These are phyloP conservation scores for Acer yangbiense DNA, from an alignment of 345 rosid genomes.

Conservation along the genomic window DNA sequence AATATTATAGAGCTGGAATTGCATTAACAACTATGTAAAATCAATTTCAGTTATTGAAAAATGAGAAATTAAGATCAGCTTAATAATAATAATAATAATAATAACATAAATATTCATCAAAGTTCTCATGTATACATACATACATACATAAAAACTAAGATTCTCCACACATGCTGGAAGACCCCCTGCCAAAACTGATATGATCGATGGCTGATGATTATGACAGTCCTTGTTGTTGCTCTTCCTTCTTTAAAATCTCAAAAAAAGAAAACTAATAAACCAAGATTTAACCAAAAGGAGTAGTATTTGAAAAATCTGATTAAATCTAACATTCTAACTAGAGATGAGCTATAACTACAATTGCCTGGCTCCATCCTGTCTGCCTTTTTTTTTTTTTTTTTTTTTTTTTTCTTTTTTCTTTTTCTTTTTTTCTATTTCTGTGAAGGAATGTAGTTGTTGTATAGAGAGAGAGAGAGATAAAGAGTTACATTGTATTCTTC, in stretches of 20 bases:
- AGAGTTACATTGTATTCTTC: conserved; percentile 20
- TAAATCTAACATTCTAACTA: conserved; percentile 2
- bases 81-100: not conserved
- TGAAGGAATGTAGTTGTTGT: conserved; percentile 24
- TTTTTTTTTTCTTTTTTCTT: conserved; percentile 18
- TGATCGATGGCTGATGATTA: conserved; percentile 7
- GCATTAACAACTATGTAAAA: not conserved
- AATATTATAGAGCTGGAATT: not conserved
- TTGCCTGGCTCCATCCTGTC: conserved; percentile 81
- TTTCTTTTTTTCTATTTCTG: conserved; percentile 20
- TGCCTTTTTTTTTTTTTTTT: conserved; percentile 39
- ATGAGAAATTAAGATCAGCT: conserved; percentile 17
- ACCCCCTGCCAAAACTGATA: not conserved
- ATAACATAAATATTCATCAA: conserved; percentile 13
- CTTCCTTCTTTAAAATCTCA: conserved; percentile 14
- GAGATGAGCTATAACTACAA: conserved; percentile 23
- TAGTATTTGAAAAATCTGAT: conserved; percentile 12
- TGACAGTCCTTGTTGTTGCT: conserved; percentile 7
- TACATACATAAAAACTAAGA: conserved; percentile 15
- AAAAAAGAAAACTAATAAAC: not conserved
- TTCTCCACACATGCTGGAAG: conserved; percentile 15
- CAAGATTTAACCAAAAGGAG: conserved; percentile 16
- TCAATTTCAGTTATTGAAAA: conserved; percentile 1
- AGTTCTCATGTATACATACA: conserved; percentile 8
- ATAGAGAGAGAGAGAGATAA: conserved; percentile 4